These are phyloP conservation scores for Metarhizium rileyi DNA, from an alignment of 2,329 filamentous ascomycete species.

Conservation along the genomic window DNA sequence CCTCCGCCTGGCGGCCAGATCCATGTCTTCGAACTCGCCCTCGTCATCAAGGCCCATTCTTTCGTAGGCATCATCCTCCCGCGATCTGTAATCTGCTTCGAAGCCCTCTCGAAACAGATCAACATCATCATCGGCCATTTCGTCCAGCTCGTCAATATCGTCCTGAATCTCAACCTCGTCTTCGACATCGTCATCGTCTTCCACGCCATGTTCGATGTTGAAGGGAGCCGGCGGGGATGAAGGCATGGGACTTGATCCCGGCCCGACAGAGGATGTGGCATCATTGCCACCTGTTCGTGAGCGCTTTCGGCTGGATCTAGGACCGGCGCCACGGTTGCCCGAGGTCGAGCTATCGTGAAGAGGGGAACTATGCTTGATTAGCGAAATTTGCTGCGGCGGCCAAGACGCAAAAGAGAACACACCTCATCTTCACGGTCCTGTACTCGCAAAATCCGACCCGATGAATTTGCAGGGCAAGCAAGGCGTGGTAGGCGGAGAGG, in stretches of 20 bases:
- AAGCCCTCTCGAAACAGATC: slow-evolving; percentile 68
- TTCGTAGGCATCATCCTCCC: slow-evolving; percentile 61
- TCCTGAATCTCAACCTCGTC: slow-evolving; percentile 64
- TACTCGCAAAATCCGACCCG: neutral
- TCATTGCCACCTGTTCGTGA: slow-evolving; percentile 43
- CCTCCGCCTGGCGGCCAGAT: slow-evolving; percentile 54
- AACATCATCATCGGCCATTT: slow-evolving; percentile 72
- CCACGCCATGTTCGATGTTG: slow-evolving; percentile 54
- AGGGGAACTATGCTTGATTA: slow-evolving; percentile 56
- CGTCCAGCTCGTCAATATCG: slow-evolving; percentile 68
- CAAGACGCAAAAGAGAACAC: neutral
- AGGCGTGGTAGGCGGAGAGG: neutral
- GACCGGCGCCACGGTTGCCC: slow-evolving; percentile 62
- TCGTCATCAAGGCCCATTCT: slow-evolving; percentile 68
- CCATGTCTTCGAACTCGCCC: slow-evolving; percentile 61
- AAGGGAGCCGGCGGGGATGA: slow-evolving; percentile 53
- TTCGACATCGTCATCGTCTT: slow-evolving; percentile 63
- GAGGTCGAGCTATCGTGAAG: slow-evolving; percentile 72
- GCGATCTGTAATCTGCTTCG: slow-evolving; percentile 59
- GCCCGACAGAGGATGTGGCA: slow-evolving; percentile 38
- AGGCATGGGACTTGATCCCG: slow-evolving; percentile 53
- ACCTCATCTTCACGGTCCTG: slow-evolving; percentile 15
- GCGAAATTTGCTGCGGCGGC: neutral
- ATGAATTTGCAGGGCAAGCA: neutral
- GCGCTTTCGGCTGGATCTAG: slow-evolving; percentile 44